Conservation (phyloP, 441 rosid species). For the Euphorbia schlechtendalii region DNA sequence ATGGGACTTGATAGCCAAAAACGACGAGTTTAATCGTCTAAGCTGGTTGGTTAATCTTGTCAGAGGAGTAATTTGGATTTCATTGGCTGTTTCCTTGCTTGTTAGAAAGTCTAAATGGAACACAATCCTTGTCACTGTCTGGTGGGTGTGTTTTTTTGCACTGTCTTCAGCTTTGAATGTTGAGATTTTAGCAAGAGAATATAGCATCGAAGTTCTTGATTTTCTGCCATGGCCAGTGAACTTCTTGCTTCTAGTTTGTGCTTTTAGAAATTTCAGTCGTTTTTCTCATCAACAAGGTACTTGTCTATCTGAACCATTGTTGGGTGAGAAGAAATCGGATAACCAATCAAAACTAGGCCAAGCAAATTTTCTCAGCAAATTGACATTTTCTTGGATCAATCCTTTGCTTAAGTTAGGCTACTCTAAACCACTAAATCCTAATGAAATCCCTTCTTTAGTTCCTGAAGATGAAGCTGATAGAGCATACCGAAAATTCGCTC, state of each 20-base stretch:
- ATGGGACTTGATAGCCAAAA: conserved; percentile 27
- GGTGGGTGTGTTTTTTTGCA: conserved; percentile 62
- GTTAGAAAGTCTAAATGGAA: conserved; percentile 36
- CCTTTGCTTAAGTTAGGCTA: conserved; percentile 58
- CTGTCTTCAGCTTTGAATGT: conserved; percentile 43
- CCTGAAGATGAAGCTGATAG: conserved; percentile 57
- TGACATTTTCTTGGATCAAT: conserved; percentile 76
- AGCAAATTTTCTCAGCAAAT: conserved; percentile 44
- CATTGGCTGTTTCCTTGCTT: conserved; percentile 50
- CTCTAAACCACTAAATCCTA: conserved; percentile 48
- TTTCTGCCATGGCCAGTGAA: conserved; percentile 39
- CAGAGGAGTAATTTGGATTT: conserved; percentile 58
- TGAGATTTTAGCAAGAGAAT: conserved; percentile 27
- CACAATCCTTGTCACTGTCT: conserved; percentile 30
- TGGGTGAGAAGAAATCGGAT: conserved; percentile 26
- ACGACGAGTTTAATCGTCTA: conserved; percentile 10
- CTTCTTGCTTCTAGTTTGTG: conserved; percentile 50
- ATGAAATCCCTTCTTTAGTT: conserved; percentile 61
- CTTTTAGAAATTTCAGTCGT: conserved; percentile 32
- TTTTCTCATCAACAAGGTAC: conserved; percentile 18
- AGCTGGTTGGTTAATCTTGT: conserved; percentile 33
- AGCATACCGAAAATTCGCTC: conserved; percentile 52
- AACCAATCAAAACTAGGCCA: conserved; percentile 29
- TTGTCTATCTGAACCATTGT: conserved; percentile 43
- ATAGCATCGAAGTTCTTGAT: conserved; percentile 31